phyloP scores from a whole-genome alignment of 2,329 filamentous ascomycete genomes.

The Huntiella decipiens region DNA sequence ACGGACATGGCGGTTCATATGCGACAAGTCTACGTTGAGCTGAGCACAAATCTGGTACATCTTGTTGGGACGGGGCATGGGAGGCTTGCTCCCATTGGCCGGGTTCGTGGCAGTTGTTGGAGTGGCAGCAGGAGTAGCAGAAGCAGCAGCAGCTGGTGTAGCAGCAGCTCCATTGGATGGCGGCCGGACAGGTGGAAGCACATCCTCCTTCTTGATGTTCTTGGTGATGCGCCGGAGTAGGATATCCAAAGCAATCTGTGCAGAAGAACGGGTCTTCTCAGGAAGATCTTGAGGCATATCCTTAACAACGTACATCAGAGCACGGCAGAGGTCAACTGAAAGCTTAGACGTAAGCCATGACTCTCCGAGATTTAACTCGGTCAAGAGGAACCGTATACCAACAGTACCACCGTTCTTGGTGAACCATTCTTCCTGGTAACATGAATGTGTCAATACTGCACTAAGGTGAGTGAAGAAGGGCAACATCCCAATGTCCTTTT shows the following conservation, averaged over 20 bases:
- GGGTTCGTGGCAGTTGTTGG: neutral
- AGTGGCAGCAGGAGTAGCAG: neutral
- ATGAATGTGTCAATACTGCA: slow-evolving; percentile 77
- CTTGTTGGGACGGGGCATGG: slow-evolving; percentile 22
- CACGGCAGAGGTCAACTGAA: slow-evolving; percentile 60
- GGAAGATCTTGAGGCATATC: slow-evolving; percentile 92
- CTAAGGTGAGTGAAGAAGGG: slow-evolving; percentile 72
- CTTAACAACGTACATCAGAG: slow-evolving; percentile 94
- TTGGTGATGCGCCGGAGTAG: slow-evolving; percentile 64
- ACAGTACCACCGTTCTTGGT: slow-evolving; percentile 84
- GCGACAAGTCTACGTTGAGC: slow-evolving; percentile 72
- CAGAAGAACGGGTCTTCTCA: slow-evolving; percentile 66
- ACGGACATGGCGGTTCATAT: slow-evolving; percentile 91
- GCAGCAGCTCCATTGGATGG: neutral
- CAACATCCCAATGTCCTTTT: slow-evolving; percentile 52
- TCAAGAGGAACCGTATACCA: slow-evolving; percentile 76
- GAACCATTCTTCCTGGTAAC: slow-evolving; percentile 97
- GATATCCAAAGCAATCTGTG: slow-evolving; percentile 65
- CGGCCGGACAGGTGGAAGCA: slow-evolving; percentile 20
- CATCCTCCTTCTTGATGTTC: slow-evolving; percentile 61
- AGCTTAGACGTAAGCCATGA: slow-evolving; percentile 67
- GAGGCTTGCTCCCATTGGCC: neutral
- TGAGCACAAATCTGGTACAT: slow-evolving; percentile 55
- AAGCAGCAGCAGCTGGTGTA: neutral
- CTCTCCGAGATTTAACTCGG: slow-evolving; percentile 68